Conservation (phyloP, 257 asterid genomes). For the Thymus mandschuricus region DNA sequence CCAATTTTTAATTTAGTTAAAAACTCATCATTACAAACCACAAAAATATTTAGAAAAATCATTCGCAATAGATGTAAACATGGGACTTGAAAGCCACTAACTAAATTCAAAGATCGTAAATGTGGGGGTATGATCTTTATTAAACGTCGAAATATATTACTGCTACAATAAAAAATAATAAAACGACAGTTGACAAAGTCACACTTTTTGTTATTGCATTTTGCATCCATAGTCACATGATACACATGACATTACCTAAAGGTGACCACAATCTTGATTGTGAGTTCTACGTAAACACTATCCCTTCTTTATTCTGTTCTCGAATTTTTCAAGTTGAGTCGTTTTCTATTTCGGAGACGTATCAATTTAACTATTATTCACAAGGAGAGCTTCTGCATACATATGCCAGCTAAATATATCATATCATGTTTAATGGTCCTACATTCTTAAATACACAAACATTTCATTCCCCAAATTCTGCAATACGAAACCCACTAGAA, state of each 20-base stretch:
- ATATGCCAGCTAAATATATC: conserved; percentile 10
- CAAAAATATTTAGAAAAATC: too few species aligned
- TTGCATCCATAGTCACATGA: conserved; percentile 29
- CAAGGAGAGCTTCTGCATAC: not conserved
- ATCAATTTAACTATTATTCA: not conserved
- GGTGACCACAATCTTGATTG: not conserved
- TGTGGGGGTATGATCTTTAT: too few species aligned
- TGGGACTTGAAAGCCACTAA: too few species aligned
- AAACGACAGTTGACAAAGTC: conserved; percentile 1
- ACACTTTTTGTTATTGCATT: not conserved
- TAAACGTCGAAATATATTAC: too few species aligned
- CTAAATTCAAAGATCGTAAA: too few species aligned
- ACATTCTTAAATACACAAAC: conserved; percentile 1
- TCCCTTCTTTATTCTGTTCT: too few species aligned
- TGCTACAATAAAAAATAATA: too few species aligned
- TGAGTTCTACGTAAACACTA: not conserved
- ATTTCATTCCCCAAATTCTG: not conserved
- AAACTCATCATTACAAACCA: too few species aligned
- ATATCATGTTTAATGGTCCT: conserved; percentile 19
- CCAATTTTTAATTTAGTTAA: too few species aligned
- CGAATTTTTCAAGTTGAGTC: too few species aligned
- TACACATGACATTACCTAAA: conserved; percentile 29
- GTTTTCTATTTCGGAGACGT: too few species aligned
- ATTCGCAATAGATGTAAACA: too few species aligned
- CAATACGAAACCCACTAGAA: not conserved